Evolutionary conservation across 805 yeast genomes (phyloP), one percentile per base, ranked within the genome.

Genomic region (Yarrowia sp.): DNA sequence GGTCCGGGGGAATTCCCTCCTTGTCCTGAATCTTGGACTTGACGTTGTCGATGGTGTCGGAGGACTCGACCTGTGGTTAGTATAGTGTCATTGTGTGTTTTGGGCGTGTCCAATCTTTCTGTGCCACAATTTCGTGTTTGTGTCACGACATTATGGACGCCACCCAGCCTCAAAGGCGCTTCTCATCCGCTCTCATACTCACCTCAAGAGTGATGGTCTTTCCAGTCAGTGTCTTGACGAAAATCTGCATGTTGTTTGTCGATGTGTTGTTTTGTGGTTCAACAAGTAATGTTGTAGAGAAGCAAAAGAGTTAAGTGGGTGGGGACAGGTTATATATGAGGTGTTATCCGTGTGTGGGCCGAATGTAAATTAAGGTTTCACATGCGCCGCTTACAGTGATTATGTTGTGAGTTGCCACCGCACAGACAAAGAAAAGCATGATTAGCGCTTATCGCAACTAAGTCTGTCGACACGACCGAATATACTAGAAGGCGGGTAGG

Each of bases 1-100:
- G 97, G 84, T 91, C 97, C 75, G 97, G 97, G 77, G 97, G 97
- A 77, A 92, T 92, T 77, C 97, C 97, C 82, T 91, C 97, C 86
- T 92, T 92, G 83, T 92, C 97, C 82, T 92, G 97, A 77, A 91
- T 91, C 87, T 91, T 91, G 76, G 93, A 86, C 86, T 92, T 91
- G 82, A 91, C 97, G 78, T 91, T 92, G 84, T 91, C 97, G 79
- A 91, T 91, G 74, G 97, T 91, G 86, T 91, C 97, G 71, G 97
- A 91, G 42, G 53, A 49, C n/a, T 49, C 53, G 71, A 92, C 94
- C 81, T 89, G 41, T 43, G 2, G 64, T 58, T 58, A 58, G 64
- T 58, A 38, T 8, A n/a, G 36, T 48, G n/a, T 48, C 7, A 10
- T 12, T 48, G 16, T 12, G 38, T 55, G 32, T 14, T 19, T 40